These are phyloP conservation scores for Pythium pyrilobum DNA, from an alignment of 352 stramenopile genomes.

Conservation along the genomic window DNA sequence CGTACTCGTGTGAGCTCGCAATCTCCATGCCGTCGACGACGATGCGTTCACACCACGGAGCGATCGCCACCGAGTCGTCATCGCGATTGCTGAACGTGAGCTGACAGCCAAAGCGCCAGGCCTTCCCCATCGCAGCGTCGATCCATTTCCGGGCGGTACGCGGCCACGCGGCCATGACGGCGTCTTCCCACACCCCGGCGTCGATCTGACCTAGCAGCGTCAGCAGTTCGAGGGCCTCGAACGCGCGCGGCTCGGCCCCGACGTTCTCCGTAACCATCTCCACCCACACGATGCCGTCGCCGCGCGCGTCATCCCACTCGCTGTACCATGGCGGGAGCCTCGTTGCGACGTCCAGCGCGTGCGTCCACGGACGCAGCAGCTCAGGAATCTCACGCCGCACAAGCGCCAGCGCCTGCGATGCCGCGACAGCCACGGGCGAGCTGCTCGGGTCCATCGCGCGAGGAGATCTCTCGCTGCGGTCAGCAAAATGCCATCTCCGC, in stretches of 20 bases:
- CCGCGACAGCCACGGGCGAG: no score
- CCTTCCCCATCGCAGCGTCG: slow-evolving; percentile 2
- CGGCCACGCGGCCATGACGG: neutral
- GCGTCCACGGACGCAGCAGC: no score
- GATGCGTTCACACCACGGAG: slow-evolving; percentile 4
- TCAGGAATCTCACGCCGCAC: no score
- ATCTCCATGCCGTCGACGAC: neutral
- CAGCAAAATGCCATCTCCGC: no score
- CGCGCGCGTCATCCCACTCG: neutral
- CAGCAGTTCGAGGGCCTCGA: slow-evolving; percentile 11
- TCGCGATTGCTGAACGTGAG: neutral
- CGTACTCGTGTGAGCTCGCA: slow-evolving; percentile 1
- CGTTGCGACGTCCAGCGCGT: no score
- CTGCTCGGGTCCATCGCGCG: no score
- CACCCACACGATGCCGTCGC: slow-evolving; percentile 4
- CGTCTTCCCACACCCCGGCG: neutral
- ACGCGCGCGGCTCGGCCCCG: slow-evolving; percentile 6
- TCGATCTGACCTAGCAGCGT: slow-evolving; percentile 13
- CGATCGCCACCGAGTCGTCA: neutral
- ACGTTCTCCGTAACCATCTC: slow-evolving; percentile 3
- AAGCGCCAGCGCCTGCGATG: no score
- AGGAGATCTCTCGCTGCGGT: no score
- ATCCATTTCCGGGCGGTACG: slow-evolving; percentile 2
- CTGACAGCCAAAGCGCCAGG: slow-evolving; percentile 3
- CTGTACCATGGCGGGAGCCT: no score